Base-by-base conservation (phyloP, 176 grass and related monocot genomes). In the Eragrostis nindensis region DNA sequence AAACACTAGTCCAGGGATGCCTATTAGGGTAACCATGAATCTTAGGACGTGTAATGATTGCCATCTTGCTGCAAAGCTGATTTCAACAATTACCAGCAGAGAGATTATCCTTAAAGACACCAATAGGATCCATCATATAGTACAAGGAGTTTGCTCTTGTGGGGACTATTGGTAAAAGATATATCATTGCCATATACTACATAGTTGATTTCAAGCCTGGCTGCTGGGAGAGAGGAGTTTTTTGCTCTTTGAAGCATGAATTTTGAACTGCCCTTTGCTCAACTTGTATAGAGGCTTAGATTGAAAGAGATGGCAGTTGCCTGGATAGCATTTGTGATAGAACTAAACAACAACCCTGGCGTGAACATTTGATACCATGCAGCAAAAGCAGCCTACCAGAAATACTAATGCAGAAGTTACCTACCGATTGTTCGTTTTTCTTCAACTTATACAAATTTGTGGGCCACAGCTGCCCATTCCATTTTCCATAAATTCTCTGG, bases 91-190 rank as follows among this genome's bases (percentile, higher is more conserved):
- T 70, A 85, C 84, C 62, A 45, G 49, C 49, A 77, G 89, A 39
- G 92, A 94, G 81, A 91, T 94, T 68, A 80, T 91, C 64, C 86
- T 94, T 66, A 94, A 84, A 84, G 89, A 91, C 56, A 79, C 82
- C 62, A 89, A 94, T 50, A 94, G 86, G 68, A 89, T 89, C 76
- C 92, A 91, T 50, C 81, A 91, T 85, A 91, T 94, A 79, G 89
- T 71, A 65, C 41, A 64, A 82, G 89, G 89, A 57, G 64, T 87
- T 74, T 94, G 89, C 65, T 89, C 89, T 22, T 91, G 89, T 87
- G 69, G 86, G 14, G 92, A 91, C 72, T 94, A 94, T 40, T 94
- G 92, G 92, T 94, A 83, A 91, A 75, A 13, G 80, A 66, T 53
- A 62, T 75, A 74, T 18, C 53, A 68, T 80, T 62, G 49, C 19